phyloP scores from a whole-genome alignment of 164 flowering plant genomes.

The Sextonia rubra region DNA sequence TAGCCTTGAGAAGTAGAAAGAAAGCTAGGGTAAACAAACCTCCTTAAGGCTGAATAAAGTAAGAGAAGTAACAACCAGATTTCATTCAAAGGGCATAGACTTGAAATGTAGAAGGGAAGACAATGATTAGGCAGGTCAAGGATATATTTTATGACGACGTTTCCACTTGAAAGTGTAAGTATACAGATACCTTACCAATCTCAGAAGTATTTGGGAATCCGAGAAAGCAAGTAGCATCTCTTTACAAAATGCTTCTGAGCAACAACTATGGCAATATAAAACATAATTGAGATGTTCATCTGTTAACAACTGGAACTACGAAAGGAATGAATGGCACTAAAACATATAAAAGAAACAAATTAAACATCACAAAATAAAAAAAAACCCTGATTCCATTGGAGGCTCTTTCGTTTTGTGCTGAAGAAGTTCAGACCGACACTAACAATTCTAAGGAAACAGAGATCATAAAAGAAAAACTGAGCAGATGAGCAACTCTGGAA shows the following conservation, averaged over 20 bases:
- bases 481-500: not conserved
- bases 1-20: too few species aligned
- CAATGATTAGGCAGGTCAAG: too few species aligned
- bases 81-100: too few species aligned
- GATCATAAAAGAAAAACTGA: not conserved
- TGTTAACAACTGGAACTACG: not conserved
- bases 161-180: not conserved
- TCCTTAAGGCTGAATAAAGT: too few species aligned
- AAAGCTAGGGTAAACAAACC: too few species aligned
- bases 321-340: not conserved
- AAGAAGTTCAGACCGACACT: not conserved
- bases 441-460: not conserved
- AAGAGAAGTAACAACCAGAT: too few species aligned
- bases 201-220: too few species aligned
- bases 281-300: not conserved
- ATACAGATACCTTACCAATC: too few species aligned
- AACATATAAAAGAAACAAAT: not conserved
- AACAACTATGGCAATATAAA: not conserved
- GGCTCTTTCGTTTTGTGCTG: not conserved
- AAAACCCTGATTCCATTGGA: not conserved
- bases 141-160: too few species aligned
- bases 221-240: not conserved
- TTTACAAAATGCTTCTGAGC: not conserved
- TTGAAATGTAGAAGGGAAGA: too few species aligned
- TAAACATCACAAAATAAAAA: not conserved